A percentile compares a stretch with the other conserved stretches of the same genome.
These are phyloP conservation scores for Plasmodium gallinaceum DNA, from an alignment of 169 alveolate genomes.

Conservation along the genomic window DNA sequence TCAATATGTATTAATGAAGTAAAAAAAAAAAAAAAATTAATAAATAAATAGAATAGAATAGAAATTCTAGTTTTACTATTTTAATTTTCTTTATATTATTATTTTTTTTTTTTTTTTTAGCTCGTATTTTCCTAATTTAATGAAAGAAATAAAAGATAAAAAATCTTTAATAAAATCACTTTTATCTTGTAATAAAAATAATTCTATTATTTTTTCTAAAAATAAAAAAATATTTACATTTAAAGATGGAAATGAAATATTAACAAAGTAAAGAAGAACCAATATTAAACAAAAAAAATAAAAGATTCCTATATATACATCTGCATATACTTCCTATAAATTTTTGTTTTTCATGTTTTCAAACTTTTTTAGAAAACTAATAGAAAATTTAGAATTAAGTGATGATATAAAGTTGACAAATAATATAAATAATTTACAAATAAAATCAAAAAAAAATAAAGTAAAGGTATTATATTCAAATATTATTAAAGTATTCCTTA, in stretches of 20 bases:
- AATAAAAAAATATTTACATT: slow-evolving; percentile 26
- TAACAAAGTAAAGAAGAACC: slow-evolving; percentile 20
- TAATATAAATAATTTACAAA: slow-evolving; percentile 1
- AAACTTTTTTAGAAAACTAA: slow-evolving; percentile 15
- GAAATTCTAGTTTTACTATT: background rate
- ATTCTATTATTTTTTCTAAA: background rate
- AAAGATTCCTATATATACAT: background rate
- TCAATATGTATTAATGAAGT: slow-evolving; percentile 41
- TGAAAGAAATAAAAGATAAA: background rate
- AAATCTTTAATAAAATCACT: slow-evolving; percentile 27
- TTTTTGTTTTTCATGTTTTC: background rate
- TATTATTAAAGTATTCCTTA: background rate
- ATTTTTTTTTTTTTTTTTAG: slow-evolving; percentile 13
- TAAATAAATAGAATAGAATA: background rate
- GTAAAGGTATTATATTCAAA: slow-evolving; percentile 23
- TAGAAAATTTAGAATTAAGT: slow-evolving; percentile 37
- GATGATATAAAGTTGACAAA: background rate
- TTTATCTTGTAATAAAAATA: background rate
- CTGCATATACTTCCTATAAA: background rate
- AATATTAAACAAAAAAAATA: background rate
- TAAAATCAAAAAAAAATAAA: slow-evolving; percentile 3
- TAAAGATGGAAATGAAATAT: slow-evolving; percentile 16
- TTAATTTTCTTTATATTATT: no score
- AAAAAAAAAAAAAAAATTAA: background rate
- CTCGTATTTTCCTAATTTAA: slow-evolving; percentile 26